A percentile compares a stretch with the other conserved stretches of the same genome.
Evolutionary conservation across 768 basidiomycete genomes (phyloP).

Genomic region (Scleroderma bovista): DNA sequence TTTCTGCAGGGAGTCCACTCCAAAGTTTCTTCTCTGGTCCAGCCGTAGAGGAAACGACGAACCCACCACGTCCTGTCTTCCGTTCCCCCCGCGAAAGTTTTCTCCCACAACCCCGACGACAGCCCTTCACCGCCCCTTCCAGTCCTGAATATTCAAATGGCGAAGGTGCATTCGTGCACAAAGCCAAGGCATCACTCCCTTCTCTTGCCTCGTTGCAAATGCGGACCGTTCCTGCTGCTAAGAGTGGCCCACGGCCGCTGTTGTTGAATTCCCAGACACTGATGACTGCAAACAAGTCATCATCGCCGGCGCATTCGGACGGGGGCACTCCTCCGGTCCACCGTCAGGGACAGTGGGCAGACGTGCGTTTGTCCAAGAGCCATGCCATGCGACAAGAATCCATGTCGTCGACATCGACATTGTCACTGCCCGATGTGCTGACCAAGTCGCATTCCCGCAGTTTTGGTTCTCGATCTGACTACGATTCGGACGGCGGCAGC

Average conservation of each 20-base stretch:
- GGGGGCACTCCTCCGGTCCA: slow-evolving; percentile 28
- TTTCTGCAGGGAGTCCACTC: slow-evolving; percentile 17
- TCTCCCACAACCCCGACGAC: slow-evolving; percentile 33
- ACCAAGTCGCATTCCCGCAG: slow-evolving; percentile 27
- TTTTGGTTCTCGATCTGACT: slow-evolving; percentile 37
- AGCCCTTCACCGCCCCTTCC: slow-evolving; percentile 22
- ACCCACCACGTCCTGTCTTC: slow-evolving; percentile 58
- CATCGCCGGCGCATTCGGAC: slow-evolving; percentile 28
- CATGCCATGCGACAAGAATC: slow-evolving; percentile 46
- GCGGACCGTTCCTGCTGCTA: slow-evolving; percentile 32
- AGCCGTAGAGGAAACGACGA: slow-evolving; percentile 33
- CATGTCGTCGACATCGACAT: slow-evolving; percentile 58
- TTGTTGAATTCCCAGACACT: slow-evolving; percentile 50
- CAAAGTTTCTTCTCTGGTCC: slow-evolving; percentile 38
- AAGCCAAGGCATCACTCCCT: slow-evolving; percentile 35
- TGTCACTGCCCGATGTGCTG: slow-evolving; percentile 51
- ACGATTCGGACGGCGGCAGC: slow-evolving; percentile 56
- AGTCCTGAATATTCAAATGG: slow-evolving; percentile 23
- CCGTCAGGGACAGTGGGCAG: slow-evolving; percentile 41
- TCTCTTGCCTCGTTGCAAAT: slow-evolving; percentile 40
- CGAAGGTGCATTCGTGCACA: slow-evolving; percentile 29
- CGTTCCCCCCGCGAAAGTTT: slow-evolving; percentile 53
- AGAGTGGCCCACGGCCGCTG: slow-evolving; percentile 60
- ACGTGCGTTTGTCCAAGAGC: slow-evolving; percentile 38
- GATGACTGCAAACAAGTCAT: slow-evolving; percentile 30